Evolutionary conservation across 768 basidiomycete species (phyloP), one percentile per base, ranked within the genome.

Genomic region (Agrocybe chaxingu): DNA sequence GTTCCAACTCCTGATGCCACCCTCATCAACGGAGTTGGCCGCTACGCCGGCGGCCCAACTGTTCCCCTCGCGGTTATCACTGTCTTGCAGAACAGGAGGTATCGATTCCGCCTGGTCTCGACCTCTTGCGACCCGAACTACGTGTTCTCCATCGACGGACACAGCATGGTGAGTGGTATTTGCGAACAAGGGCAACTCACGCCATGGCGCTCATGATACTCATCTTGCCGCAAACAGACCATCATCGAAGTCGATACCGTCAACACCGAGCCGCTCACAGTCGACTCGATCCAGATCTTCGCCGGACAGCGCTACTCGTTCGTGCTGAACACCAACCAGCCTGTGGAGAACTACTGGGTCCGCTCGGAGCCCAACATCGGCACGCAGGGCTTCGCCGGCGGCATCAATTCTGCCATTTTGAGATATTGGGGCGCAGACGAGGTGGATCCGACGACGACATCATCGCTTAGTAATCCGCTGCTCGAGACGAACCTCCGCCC

Each of bases 231-330:
- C 3, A 24, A 24, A 32, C 8, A 50, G 67, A 80, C 76, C 3
- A 65, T 83, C 47, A 81, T 83, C 30, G 80, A 82, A 55, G 74
- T 61, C 0, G 81, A 83, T 43, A 74, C 77, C 1, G 65, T 61
- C 42, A 73, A 73, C 54, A 70, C 69, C 0, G 34, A 57, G 19
- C 77, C 81, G 0, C 56, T 75, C 7, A 60, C 65, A 3, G 78
- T 77, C 3, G 74, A 76, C 36, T 66, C 61, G 7, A 60, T 73
- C 18, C 57, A 77, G 31, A 74, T 84, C 34, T 79, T 71, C 48
- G 63, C 60, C 18, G 63, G 63, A 12, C 62, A 66, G 52, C 64
- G 63, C n/a, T 65, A 65, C 52, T 66, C 65, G 0, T 63, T 64
- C 33, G 65, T 82, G 7, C 57, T 80, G 5, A 65, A 60, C 4